Evolutionary conservation across 805 yeast genomes (phyloP), one percentile per base, ranked within the genome.

Genomic region (Candida nemodendra): DNA sequence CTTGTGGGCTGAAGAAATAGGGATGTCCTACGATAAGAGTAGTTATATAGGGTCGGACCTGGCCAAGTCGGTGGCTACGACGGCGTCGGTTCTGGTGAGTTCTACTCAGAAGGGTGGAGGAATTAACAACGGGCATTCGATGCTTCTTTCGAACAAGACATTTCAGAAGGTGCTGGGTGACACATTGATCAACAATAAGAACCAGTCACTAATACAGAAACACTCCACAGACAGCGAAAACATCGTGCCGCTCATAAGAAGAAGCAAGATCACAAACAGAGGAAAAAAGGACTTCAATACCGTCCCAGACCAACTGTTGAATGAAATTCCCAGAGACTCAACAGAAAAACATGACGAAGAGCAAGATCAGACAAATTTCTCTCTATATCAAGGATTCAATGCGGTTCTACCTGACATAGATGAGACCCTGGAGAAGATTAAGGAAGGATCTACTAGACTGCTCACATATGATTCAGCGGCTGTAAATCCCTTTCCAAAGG

Each of bases 301-400:
- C 34, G 65, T 83, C n/a, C 74, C 84, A 13, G 85, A 79, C 47
- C 85, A 80, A 24, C 50, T 83, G 45, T 63, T 84, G 23, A 54
- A 61, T 6, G 78, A 79, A 34, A 59, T 81, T 13, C 85, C 86
- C 4, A 1, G 57, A 54, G 43, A 42, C 14, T 29, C 36, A 12
- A 40, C 19, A 15, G 28, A 32, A 19, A 9, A 29, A 11, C 30
- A 22, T 13, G 27, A 27, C 16, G 27, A 35, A 25, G 47, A 41
- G 4, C 54, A 53, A 7, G 18, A 9, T 18, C 41, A 32, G 8
- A 15, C 40, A 1, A 50, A 56, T 8, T 76, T 75, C 45, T 76
- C 88, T 3, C 59, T 84, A 16, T 81, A 74, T 51, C 90, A 83
- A 57, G 89, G 90, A 1, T 81, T 84, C 53, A 69, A 70, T 50